These are phyloP conservation scores for Cephaloascus albidus DNA, from an alignment of 805 yeast genomes.

Conservation along the genomic window DNA sequence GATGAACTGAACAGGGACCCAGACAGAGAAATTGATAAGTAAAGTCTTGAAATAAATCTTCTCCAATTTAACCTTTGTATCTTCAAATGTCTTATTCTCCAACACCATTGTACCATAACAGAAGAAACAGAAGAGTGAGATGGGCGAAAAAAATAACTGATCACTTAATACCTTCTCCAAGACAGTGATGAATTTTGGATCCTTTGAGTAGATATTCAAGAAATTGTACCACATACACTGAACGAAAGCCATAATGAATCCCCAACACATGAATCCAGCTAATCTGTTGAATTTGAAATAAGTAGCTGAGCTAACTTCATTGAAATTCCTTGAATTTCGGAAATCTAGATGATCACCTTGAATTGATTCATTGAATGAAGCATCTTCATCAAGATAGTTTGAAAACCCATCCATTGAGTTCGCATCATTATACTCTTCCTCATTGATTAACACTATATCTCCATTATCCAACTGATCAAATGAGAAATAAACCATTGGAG, in stretches of 20 bases:
- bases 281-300: constrained; percentile 65
- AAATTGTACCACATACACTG: constrained; percentile 88
- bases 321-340: too few species aligned
- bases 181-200: constrained; percentile 78
- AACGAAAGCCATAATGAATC: constrained; percentile 68
- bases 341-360: too few species aligned
- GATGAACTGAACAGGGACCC: constrained; percentile 77
- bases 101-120: constrained; percentile 75
- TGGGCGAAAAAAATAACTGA: constrained; percentile 83
- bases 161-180: constrained; percentile 83
- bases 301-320: background rate
- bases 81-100: constrained; percentile 62
- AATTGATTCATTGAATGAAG: too few species aligned
- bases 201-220: constrained; percentile 72
- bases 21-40: constrained; percentile 60
- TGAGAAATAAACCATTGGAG: constrained; percentile 13
- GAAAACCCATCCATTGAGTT: constrained; percentile 19
- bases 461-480: too few species aligned
- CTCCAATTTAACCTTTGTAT: constrained; percentile 54
- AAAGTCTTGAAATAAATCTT: constrained; percentile 61
- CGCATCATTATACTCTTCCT: constrained; percentile 19
- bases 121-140: constrained; percentile 73
- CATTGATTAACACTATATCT: too few species aligned
- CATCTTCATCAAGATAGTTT: constrained; percentile 22
- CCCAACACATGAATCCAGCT: constrained; percentile 81